Conservation (phyloP, 148 eudicot genomes). For the Arbutus unedo region DNA sequence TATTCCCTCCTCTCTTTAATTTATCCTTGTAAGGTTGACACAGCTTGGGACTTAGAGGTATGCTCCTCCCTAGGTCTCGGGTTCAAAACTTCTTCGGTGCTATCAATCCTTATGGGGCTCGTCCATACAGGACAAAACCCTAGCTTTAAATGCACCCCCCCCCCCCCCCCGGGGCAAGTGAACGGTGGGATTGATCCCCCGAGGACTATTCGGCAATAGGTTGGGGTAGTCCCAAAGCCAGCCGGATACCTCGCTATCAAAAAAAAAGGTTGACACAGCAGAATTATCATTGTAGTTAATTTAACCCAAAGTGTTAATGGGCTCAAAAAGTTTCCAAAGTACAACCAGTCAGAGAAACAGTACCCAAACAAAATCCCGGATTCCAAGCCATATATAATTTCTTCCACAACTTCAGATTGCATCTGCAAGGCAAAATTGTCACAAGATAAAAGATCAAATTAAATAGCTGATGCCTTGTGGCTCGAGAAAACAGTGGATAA, state of each 20-base stretch:
- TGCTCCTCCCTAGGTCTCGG: too few relatives aligned
- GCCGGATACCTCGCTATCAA: too few relatives aligned
- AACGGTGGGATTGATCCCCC: too few relatives aligned
- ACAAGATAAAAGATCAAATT: conserved; percentile 7
- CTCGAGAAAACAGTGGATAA: not conserved
- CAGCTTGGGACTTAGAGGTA: too few relatives aligned
- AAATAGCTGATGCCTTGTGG: conserved; percentile 7
- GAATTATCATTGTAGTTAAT: not conserved
- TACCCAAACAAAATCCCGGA: conserved; percentile 99
- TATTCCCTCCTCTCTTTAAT: not conserved
- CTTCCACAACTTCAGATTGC: conserved; percentile 97
- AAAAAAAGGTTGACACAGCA: conserved; percentile 7
- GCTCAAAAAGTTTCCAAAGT: not conserved
- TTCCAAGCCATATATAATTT: conserved; percentile 88
- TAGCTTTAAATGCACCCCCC: too few relatives aligned
- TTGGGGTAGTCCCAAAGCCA: too few relatives aligned
- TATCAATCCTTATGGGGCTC: too few relatives aligned
- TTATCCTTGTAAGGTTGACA: not conserved
- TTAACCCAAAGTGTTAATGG: not conserved
- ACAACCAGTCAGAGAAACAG: not conserved
- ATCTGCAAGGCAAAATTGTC: conserved; percentile 45
- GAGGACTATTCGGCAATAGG: too few relatives aligned
- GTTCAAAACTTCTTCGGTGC: too few relatives aligned
- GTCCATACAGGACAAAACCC: too few relatives aligned
- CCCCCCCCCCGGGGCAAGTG: too few relatives aligned